A percentile compares a stretch with the other conserved stretches of the same genome.
Evolutionary conservation across 768 basidiomycete species (phyloP).

Genomic region (Crucibulum laeve): DNA sequence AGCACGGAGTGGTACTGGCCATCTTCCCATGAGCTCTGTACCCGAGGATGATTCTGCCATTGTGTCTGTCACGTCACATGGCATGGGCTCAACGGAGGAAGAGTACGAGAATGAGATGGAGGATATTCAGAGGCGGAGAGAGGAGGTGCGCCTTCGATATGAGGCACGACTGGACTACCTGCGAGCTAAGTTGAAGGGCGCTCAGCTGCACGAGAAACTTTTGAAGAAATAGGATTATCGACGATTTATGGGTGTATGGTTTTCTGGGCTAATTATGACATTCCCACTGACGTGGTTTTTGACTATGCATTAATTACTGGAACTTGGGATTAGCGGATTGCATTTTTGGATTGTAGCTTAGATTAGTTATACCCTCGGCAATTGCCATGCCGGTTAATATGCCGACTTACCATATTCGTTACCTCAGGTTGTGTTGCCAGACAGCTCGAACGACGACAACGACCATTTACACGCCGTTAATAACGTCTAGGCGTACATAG

Average conservation of each 20-base stretch:
- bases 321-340: too few relatives aligned
- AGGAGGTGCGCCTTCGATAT: constrained; percentile 70
- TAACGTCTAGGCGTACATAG: constrained; percentile 4
- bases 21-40: constrained; percentile 48
- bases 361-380: too few relatives aligned
- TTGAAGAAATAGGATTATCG: constrained; percentile 37
- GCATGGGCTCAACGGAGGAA: constrained; percentile 24
- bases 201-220: constrained; percentile 79
- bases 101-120: constrained; percentile 55
- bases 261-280: too few relatives aligned
- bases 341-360: too few relatives aligned
- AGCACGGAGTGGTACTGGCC: constrained; percentile 35
- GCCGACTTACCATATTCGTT: too few relatives aligned
- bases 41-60: constrained; percentile 39
- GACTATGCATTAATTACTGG: too few relatives aligned
- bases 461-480: constrained; percentile 1
- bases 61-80: constrained; percentile 15
- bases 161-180: constrained; percentile 75
- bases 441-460: constrained; percentile 18
- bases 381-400: too few relatives aligned
- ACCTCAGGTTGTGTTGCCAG: too few relatives aligned
- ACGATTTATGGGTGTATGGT: too few relatives aligned
- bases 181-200: constrained; percentile 78
- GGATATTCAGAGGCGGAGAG: constrained; percentile 65
- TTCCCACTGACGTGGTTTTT: too few relatives aligned